These are phyloP conservation scores for Monilinia fructicola DNA, from an alignment of 2,329 filamentous ascomycete genomes.

Conservation along the genomic window DNA sequence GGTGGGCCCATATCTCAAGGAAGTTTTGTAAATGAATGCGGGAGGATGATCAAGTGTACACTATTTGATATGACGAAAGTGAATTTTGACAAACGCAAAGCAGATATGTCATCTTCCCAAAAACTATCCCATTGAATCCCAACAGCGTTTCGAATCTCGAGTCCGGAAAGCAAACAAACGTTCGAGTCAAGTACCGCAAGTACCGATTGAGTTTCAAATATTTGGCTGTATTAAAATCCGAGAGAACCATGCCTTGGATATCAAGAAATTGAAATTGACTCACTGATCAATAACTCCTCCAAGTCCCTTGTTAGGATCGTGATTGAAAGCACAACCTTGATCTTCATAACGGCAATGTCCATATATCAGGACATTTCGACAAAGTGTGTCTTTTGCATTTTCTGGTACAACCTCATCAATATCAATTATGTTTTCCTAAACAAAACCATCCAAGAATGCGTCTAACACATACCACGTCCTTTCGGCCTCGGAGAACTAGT, in stretches of 20 bases:
- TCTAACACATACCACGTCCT: conserved; percentile 49
- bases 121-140: neutral
- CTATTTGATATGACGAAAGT: neutral
- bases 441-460: conserved; percentile 6
- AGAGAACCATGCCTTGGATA: neutral
- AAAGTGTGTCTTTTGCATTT: conserved; percentile 82
- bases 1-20: neutral
- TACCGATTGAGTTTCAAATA: neutral
- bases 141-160: neutral
- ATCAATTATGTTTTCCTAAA: conserved; percentile 6
- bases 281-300: conserved; percentile 51
- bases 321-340: conserved; percentile 84
- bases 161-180: neutral
- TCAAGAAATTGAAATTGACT: conserved; percentile 37
- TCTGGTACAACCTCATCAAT: conserved; percentile 48
- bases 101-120: neutral
- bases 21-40: neutral
- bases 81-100: neutral
- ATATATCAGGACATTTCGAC: conserved; percentile 90
- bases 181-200: neutral
- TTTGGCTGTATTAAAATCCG: neutral
- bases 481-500: conserved; percentile 58
- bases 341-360: conserved; percentile 91
- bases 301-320: conserved; percentile 67
- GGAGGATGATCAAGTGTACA: too few relatives aligned